Evolutionary conservation across 805 yeast genomes (phyloP).

Genomic region (Ogataea thermomethanolica): DNA sequence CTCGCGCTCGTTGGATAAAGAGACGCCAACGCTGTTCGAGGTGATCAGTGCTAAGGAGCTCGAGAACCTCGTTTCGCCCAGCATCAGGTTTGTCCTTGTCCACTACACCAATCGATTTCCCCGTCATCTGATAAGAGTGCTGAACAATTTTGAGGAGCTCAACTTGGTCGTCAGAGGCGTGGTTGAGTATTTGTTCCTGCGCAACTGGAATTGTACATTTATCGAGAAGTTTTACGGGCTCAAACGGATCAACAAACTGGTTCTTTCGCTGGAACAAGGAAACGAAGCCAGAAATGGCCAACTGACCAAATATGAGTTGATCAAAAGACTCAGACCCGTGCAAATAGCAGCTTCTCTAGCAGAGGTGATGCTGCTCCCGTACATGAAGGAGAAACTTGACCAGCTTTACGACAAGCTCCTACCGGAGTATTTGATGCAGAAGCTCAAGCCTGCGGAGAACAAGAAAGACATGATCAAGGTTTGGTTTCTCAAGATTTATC

Average conservation of each 20-base stretch:
- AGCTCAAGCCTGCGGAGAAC: conserved; percentile 32
- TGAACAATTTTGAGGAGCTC: conserved; percentile 75
- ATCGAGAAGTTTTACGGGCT: conserved; percentile 92
- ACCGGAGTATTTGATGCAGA: conserved; percentile 55
- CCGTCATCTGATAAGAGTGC: conserved; percentile 52
- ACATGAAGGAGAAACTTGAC: conserved; percentile 65
- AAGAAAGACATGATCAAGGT: conserved; percentile 27
- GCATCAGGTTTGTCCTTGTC: conserved; percentile 72
- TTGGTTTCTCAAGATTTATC: conserved; percentile 58
- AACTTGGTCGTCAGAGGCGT: conserved; percentile 56
- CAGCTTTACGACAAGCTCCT: conserved; percentile 57
- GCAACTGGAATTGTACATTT: conserved; percentile 76
- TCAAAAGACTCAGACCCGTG: conserved; percentile 46
- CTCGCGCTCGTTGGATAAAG: conserved; percentile 69
- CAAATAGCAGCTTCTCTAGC: conserved; percentile 57
- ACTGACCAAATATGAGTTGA: conserved; percentile 38
- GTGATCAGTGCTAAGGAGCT: conserved; percentile 78
- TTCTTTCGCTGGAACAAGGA: conserved; percentile 7
- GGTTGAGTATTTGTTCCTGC: conserved; percentile 69
- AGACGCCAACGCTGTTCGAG: conserved; percentile 85
- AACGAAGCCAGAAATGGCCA: conserved; percentile 7
- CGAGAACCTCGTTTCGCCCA: conserved; percentile 73
- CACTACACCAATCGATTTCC: conserved; percentile 83
- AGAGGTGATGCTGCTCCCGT: conserved; percentile 63
- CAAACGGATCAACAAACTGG: conserved; percentile 48